phyloP scores from a whole-genome alignment of 495 filamentous ascomycete species.

The Penicillium malachiteum region DNA sequence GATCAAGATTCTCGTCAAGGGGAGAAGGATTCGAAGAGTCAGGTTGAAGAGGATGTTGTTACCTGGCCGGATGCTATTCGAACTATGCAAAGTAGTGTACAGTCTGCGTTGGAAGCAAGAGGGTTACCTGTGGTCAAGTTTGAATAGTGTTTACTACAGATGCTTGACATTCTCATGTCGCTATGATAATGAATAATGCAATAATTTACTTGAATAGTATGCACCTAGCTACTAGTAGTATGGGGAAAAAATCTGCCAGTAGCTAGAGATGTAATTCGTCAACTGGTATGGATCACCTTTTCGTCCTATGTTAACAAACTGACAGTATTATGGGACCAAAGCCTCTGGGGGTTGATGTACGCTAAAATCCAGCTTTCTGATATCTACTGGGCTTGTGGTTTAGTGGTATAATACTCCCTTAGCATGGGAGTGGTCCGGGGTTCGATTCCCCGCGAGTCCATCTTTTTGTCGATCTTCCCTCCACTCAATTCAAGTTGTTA shows the following conservation, averaged over 20 bases:
- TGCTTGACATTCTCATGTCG: too few relatives aligned
- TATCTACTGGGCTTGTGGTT: slow-evolving; percentile 40
- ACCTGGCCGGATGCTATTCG: slow-evolving; percentile 1
- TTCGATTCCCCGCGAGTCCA: slow-evolving; percentile 58
- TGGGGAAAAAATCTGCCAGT: too few relatives aligned
- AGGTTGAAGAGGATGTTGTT: slow-evolving; percentile 13
- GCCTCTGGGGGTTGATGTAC: neutral
- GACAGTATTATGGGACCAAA: neutral
- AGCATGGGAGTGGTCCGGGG: slow-evolving; percentile 56
- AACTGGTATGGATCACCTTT: too few relatives aligned
- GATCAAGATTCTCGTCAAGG: slow-evolving; percentile 39
- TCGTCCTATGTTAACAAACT: too few relatives aligned
- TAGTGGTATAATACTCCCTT: slow-evolving; percentile 49
- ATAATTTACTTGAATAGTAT: too few relatives aligned
- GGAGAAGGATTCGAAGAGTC: neutral
- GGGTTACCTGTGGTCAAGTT: neutral
- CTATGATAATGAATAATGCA: neutral
- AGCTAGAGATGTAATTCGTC: too few relatives aligned
- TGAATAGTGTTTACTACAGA: neutral
- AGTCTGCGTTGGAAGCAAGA: neutral
- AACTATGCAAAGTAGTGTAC: slow-evolving; percentile 4
- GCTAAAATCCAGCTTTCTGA: neutral
- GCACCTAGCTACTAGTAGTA: too few relatives aligned
- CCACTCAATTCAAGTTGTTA: too few relatives aligned
- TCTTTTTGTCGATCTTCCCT: slow-evolving; percentile 14